Evolutionary conservation across 345 rosid genomes (phyloP).

Genomic region (Brassica cretica): DNA sequence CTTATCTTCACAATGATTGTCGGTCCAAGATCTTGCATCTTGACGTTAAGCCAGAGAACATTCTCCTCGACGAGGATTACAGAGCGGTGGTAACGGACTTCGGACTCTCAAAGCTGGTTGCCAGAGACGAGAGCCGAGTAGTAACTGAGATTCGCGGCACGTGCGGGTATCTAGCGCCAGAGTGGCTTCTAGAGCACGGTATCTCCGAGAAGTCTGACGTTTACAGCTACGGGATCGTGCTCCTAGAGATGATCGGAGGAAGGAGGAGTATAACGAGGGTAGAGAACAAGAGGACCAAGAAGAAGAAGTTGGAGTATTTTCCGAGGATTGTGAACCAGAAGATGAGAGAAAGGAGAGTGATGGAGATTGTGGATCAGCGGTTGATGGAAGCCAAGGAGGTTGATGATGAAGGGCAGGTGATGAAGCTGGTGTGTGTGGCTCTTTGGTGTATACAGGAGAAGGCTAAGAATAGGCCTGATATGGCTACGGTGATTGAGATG

Average conservation of each 20-base stretch:
- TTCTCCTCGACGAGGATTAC: slow-evolving; percentile 56
- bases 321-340: slow-evolving; percentile 67
- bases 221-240: slow-evolving; percentile 74
- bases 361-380: slow-evolving; percentile 72
- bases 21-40: slow-evolving; percentile 63
- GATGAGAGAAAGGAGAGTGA: slow-evolving; percentile 57
- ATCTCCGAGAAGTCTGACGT: slow-evolving; percentile 73
- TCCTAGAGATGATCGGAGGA: slow-evolving; percentile 74
- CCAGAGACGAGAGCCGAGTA: slow-evolving; percentile 58
- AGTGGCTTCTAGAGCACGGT: slow-evolving; percentile 65
- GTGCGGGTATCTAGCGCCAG: slow-evolving; percentile 68
- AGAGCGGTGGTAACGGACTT: slow-evolving; percentile 61
- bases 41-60: slow-evolving; percentile 72
- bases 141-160: slow-evolving; percentile 70
- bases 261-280: slow-evolving; percentile 51
- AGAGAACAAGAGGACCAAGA: slow-evolving; percentile 36
- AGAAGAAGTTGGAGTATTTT: slow-evolving; percentile 57
- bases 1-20: slow-evolving; percentile 79
- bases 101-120: slow-evolving; percentile 65
- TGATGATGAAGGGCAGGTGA: slow-evolving; percentile 67
- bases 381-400: slow-evolving; percentile 47
- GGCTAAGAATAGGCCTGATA: slow-evolving; percentile 63
- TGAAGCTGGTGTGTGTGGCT: slow-evolving; percentile 57
- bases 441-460: slow-evolving; percentile 91
- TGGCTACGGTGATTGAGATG: slow-evolving; percentile 76